Evolutionary conservation across 805 yeast species (phyloP), one percentile per base, ranked within the genome.

Genomic region (Metschnikowia koreensis): DNA sequence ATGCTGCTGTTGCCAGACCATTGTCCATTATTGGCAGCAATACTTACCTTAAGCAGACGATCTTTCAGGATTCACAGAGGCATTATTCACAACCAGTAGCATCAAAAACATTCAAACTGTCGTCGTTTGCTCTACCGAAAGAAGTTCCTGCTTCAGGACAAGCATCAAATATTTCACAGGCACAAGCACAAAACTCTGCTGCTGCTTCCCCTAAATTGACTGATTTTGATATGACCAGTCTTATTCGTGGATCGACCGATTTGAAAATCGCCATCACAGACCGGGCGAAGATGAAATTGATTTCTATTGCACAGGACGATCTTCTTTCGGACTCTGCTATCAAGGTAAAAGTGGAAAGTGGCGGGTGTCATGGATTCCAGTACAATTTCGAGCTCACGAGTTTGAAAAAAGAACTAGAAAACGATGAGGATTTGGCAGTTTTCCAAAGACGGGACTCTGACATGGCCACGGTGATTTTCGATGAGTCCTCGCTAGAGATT

Each of bases 321-420:
- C 58, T 71, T 8, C 48, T 39, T 9, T 81, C 82, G 0, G 71
- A 82, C 34, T 62, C 83, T n/a, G 89, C 90, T 0, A 71, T 93
- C 16, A 74, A 87, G 47, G 81, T 93, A 3, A 72, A 77, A 11
- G 97, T 94, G 9, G 97, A 91, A 60, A 87, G 96, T 63, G 99
- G 99, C 9, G 99, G 99, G 1, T 94, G 99, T 66, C 99, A 94
- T 67, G 99, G 99, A 16, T 94, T 89, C 69, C 98, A 94, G 68
- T 94, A 94, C 65, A 80, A 86, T 57, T 73, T 94, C 62, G 79
- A 82, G 48, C 75, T 94, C 42, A 77, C 83, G 4, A 77, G 79
- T 52, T 58, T 72, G 41, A 51, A 53, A 5, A 60, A 68, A 34
- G 80, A 74, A 46, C 60, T 73, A 13, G 57, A 56, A 4, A 65